Base-by-base conservation (phyloP, 164 flowering plant genomes). In the Berberis thunbergii region DNA sequence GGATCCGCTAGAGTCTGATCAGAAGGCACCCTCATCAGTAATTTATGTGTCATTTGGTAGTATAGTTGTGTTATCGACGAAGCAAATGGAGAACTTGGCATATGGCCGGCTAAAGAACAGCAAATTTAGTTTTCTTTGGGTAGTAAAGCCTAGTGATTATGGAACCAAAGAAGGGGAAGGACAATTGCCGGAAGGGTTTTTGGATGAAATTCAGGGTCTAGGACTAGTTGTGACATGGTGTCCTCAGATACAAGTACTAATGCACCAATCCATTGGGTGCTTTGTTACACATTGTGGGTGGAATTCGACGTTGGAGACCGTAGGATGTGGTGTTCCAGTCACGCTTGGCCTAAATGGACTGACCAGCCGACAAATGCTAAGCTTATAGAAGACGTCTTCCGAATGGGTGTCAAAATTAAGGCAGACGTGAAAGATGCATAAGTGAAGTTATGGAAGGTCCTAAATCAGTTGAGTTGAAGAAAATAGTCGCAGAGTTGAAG, bases 201-300 rank as follows among this genome's bases (percentile, higher is more conserved):
- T 77, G 68, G 83, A 80, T 57, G 65, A 76, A 50, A 77, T 64
- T 0, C 76, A 81, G 2, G 84, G 77, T 6, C 83, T 59, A 61
- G 97, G 92, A 1, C 76, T 72, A 69, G 74, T 89, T 43, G 88
- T 89, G 61, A 57, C 70, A 38, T 89, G 89, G 89, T 68, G 86
- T 57, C 82, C 85, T 0, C 97, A 89, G 61, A 84, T 78, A 41
- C 45, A 73, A 61, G 91, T 89, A 2, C 57, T 87, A 42, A 60
- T 67, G 7, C 95, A 90, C 68, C 77, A 83, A 2, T 69, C 92
- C 1, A 67, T 82, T 1, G 81, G 80, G 1, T 84, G 87, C 57
- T 88, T 86, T 57, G 46, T 87, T 59, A 86, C 86, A 0, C 97
- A 90, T 63, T 90, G 97, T 54, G 97, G 95, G 0, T 90, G 97